Evolutionary conservation across 164 flowering plant genomes (phyloP).

Genomic region (Stephania japonica): DNA sequence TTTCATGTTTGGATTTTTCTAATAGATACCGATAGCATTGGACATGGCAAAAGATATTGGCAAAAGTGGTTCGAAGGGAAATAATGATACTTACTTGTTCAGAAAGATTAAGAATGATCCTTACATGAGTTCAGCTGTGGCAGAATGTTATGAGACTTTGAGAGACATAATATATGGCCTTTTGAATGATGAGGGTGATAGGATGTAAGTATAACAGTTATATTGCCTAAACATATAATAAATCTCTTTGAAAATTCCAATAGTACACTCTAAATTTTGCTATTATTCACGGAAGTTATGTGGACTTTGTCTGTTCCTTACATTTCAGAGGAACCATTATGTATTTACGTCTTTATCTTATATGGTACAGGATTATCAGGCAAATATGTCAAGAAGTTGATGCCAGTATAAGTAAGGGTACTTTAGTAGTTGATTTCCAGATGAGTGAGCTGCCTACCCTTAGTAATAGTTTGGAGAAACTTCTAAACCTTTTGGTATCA

Average conservation of each 20-base stretch:
- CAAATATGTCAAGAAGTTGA: constrained; percentile 57
- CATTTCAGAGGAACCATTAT: not conserved
- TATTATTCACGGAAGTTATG: not conserved
- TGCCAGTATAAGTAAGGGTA: constrained; percentile 33
- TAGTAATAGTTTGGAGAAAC: constrained; percentile 72
- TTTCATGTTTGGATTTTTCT: not conserved
- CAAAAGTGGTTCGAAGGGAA: constrained; percentile 51
- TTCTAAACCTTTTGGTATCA: constrained; percentile 61
- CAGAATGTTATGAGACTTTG: constrained; percentile 86
- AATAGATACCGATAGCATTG: constrained; percentile 90
- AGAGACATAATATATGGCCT: constrained; percentile 47
- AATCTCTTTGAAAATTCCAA: not conserved
- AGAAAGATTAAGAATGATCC: constrained; percentile 61
- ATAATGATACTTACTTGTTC: constrained; percentile 65
- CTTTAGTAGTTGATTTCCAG: constrained; percentile 54
- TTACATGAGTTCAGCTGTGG: constrained; percentile 84
- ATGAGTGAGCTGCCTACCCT: constrained; percentile 77
- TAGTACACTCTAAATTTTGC: not conserved
- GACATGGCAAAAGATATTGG: constrained; percentile 96
- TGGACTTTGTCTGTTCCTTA: not conserved
- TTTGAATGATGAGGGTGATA: constrained; percentile 54
- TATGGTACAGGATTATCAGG: constrained; percentile 42
- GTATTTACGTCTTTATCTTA: constrained; percentile 8
- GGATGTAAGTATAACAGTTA: constrained; percentile 35
- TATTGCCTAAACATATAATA: not conserved